phyloP scores from a whole-genome alignment of 1,284 basidiomycete genomes.

The Anthracocystis walkeri region DNA sequence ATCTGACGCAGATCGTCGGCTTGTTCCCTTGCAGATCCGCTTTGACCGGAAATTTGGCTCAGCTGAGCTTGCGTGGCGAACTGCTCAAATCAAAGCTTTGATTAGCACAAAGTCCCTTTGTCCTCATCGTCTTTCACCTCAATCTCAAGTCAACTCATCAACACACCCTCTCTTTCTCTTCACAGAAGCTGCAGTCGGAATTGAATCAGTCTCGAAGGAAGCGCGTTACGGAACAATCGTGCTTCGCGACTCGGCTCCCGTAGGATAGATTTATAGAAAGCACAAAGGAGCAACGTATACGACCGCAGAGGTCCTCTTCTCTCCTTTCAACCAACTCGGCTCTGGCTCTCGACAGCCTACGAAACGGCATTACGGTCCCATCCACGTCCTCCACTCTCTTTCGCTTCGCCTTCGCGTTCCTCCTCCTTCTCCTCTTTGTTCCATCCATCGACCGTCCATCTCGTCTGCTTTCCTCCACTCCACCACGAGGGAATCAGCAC shows the following conservation, averaged over 20 bases:
- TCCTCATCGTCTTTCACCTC: conserved; percentile 1
- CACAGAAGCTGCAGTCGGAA: no score
- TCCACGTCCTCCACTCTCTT: conserved; percentile 5
- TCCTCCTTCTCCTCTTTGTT: conserved; percentile 24
- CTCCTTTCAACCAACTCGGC: background rate
- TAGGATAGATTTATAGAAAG: background rate
- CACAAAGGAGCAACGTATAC: background rate
- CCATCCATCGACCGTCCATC: conserved; percentile 26
- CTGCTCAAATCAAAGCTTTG: background rate
- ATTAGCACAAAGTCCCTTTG: conserved; percentile 12
- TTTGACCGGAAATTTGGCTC: conserved; percentile 3
- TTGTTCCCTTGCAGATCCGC: background rate
- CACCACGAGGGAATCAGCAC: conserved; percentile 25
- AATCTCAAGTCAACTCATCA: background rate
- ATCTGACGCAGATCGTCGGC: background rate
- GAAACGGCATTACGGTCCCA: conserved; percentile 5
- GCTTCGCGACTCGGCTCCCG: background rate
- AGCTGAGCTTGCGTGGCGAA: conserved; percentile 11
- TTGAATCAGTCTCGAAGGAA: background rate
- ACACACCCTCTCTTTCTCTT: background rate
- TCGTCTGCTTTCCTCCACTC: conserved; percentile 34
- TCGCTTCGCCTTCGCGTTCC: conserved; percentile 6
- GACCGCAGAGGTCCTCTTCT: conserved; percentile 16
- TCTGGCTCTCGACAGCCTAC: conserved; percentile 7
- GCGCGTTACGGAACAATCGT: background rate